phyloP scores from a whole-genome alignment of 148 eudicot genomes.

The Mesembryanthemum crystallinum region DNA sequence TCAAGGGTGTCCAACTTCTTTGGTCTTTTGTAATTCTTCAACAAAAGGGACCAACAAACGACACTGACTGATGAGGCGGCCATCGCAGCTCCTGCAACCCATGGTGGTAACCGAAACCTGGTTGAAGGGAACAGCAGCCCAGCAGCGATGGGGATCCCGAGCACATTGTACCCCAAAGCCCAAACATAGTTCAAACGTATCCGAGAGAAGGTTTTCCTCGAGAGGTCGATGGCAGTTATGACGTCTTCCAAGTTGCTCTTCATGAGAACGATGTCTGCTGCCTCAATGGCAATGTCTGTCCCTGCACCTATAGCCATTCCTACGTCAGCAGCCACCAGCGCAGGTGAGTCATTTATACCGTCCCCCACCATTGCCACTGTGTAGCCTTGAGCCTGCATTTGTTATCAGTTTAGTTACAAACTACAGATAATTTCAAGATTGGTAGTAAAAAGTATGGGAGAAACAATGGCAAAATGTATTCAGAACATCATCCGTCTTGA shows the following conservation, averaged over 20 bases:
- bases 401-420: neutral
- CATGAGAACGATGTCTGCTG: conserved; percentile 95
- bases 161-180: conserved; percentile 87
- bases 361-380: conserved; percentile 97
- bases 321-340: conserved; percentile 91
- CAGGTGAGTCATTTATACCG: conserved; percentile 96
- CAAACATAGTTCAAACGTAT: conserved; percentile 86
- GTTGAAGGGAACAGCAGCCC: conserved; percentile 73
- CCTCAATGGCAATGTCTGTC: conserved; percentile 96
- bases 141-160: conserved; percentile 88
- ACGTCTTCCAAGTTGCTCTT: conserved; percentile 86
- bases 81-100: conserved; percentile 99
- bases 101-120: conserved; percentile 81
- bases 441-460: neutral
- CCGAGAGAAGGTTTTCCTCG: conserved; percentile 77
- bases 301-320: conserved; percentile 99
- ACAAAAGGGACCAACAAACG: conserved; percentile 87
- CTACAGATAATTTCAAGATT: neutral
- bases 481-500: too few species aligned
- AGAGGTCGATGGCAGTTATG: conserved; percentile 87
- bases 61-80: conserved; percentile 98
- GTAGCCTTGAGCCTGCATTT: conserved; percentile 62
- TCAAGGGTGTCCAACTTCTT: conserved; percentile 53
- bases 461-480: neutral
- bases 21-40: conserved; percentile 79